phyloP scores from a whole-genome alignment of 2,329 filamentous ascomycete species.

The Trichoderma hamatum region DNA sequence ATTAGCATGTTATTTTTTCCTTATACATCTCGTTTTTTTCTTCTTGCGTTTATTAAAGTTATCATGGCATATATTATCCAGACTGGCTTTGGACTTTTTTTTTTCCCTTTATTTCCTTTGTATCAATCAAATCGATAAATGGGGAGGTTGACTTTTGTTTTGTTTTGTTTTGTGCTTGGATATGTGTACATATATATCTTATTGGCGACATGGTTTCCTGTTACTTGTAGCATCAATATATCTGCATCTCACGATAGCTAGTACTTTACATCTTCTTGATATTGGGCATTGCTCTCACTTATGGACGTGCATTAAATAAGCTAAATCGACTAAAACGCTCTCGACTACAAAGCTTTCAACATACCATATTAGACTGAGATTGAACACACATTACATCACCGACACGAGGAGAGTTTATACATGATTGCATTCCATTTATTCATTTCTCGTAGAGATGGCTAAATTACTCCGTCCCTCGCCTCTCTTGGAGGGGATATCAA shows the following conservation, averaged over 20 bases:
- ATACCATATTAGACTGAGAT: neutral
- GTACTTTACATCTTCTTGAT: neutral
- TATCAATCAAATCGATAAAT: neutral
- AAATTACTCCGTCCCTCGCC: slow-evolving; percentile 44
- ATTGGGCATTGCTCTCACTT: neutral
- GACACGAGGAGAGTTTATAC: neutral
- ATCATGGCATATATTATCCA: slow-evolving; percentile 7
- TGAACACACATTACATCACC: neutral
- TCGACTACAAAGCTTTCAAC: neutral
- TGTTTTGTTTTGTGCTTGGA: neutral
- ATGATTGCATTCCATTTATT: slow-evolving; percentile 35
- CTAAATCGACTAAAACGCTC: neutral
- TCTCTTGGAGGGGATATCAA: slow-evolving; percentile 29
- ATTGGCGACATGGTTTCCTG: slow-evolving; percentile 3
- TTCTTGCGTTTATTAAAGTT: neutral
- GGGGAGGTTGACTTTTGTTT: neutral
- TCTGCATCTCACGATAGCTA: slow-evolving; percentile 11
- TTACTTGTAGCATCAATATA: slow-evolving; percentile 9
- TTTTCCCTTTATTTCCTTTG: neutral
- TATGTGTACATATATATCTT: neutral
- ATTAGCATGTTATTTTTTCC: neutral
- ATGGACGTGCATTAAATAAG: neutral
- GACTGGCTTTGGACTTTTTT: slow-evolving; percentile 4
- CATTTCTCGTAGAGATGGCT: slow-evolving; percentile 44
- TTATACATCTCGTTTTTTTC: neutral